Percentiles rank a stretch among this genome's conserved stretches.
phyloP scores from a whole-genome alignment of 108 stramenopile genomes.

The Nitzschia sp. region DNA sequence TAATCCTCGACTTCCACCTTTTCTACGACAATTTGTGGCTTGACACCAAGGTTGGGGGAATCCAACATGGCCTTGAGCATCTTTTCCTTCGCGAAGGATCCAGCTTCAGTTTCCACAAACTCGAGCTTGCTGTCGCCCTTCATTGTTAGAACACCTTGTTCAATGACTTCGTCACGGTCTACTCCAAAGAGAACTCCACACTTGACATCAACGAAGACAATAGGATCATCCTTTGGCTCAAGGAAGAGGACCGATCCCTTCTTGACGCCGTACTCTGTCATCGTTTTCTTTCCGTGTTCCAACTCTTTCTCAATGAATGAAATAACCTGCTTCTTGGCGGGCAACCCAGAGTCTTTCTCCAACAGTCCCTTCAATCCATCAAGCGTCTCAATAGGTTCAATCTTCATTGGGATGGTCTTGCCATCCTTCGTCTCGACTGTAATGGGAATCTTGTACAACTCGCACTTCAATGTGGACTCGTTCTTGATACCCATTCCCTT shows the following conservation, averaged over 20 bases:
- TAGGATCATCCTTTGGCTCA: constrained; percentile 30
- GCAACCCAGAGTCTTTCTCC: constrained; percentile 9
- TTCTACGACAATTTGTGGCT: constrained; percentile 33
- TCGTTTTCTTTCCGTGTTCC: not conserved
- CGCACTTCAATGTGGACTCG: constrained; percentile 5
- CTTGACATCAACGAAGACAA: constrained; percentile 39
- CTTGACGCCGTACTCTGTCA: constrained; percentile 17
- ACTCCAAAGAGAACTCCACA: constrained; percentile 37
- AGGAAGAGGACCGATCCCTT: constrained; percentile 21
- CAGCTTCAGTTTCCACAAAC: constrained; percentile 26
- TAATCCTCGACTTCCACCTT: constrained; percentile 35
- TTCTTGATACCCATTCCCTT: constrained; percentile 29
- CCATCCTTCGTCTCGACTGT: constrained; percentile 18
- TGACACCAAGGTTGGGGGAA: constrained; percentile 35
- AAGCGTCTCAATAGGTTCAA: constrained; percentile 26
- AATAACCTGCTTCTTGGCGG: constrained; percentile 8
- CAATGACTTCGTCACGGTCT: constrained; percentile 30
- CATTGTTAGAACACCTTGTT: constrained; percentile 15
- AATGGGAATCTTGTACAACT: constrained; percentile 20
- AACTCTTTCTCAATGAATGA: constrained; percentile 11
- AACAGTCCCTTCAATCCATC: constrained; percentile 17
- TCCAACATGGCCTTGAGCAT: constrained; percentile 31
- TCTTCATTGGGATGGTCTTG: constrained; percentile 8
- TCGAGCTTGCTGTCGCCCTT: constrained; percentile 15
- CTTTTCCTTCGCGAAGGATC: constrained; percentile 3